These are phyloP conservation scores for Suhomyces bolitotheri DNA, from an alignment of 1,139 yeast species.

Conservation along the genomic window DNA sequence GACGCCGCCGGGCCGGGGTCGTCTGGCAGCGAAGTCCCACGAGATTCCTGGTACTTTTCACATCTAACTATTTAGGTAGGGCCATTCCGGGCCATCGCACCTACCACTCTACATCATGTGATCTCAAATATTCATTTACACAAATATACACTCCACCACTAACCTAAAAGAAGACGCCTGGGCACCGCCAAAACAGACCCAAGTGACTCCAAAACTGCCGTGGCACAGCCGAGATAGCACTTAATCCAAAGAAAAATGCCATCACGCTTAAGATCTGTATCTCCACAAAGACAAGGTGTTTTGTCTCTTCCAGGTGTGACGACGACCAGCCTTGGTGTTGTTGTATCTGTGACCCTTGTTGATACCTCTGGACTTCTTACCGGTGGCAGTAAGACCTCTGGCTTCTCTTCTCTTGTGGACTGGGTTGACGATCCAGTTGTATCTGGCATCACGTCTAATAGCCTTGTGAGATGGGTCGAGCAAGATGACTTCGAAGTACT, in stretches of 20 bases:
- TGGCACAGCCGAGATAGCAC: too few relatives aligned
- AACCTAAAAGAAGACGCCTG: not conserved
- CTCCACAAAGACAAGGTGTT: conserved; percentile 99
- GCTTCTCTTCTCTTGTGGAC: conserved; percentile 99
- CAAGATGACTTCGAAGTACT: conserved; percentile 96
- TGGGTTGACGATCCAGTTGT: conserved; percentile 99
- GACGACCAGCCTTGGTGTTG: conserved; percentile 98
- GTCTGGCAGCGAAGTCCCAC: too few relatives aligned
- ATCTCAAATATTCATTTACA: conserved; percentile 9
- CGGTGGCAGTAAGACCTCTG: conserved; percentile 98
- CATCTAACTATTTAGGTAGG: not conserved
- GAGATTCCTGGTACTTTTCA: too few relatives aligned
- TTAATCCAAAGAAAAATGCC: conserved; percentile 7
- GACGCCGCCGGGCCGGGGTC: too few relatives aligned
- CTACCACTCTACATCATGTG: conserved; percentile 5
- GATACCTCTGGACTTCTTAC: conserved; percentile 99
- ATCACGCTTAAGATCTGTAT: conserved; percentile 80
- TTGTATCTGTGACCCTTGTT: conserved; percentile 99
- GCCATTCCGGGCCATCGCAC: too few relatives aligned
- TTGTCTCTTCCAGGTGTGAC: conserved; percentile 99
- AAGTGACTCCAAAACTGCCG: too few relatives aligned
- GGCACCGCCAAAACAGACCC: conserved; percentile 1
- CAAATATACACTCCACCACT: conserved; percentile 8
- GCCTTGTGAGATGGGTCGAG: conserved; percentile 99
- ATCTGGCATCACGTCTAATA: conserved; percentile 97